Conservation (phyloP, 148 eudicot genomes). For the Heliamphora exappendiculata region DNA sequence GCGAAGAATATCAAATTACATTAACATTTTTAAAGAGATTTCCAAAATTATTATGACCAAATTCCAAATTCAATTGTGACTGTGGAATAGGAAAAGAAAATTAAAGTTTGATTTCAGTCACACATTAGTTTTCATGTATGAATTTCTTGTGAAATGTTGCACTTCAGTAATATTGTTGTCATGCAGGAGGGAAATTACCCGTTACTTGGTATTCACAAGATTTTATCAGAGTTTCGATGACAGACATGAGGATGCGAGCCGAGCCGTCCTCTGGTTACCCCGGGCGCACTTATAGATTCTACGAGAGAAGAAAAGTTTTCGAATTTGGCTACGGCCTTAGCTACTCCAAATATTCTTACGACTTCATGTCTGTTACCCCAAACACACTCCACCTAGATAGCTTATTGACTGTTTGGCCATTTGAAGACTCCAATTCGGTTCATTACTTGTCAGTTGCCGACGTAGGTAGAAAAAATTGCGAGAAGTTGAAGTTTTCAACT, state of each 20-base stretch:
- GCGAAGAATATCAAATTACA: no score
- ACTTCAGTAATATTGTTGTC: conserved; percentile 6
- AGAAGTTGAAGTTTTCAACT: conserved; percentile 33
- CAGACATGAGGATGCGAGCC: conserved; percentile 86
- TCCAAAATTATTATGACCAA: no score
- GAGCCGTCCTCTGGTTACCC: conserved; percentile 60
- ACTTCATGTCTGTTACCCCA: conserved; percentile 35
- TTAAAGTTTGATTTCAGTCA: no score
- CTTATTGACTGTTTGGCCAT: conserved; percentile 18
- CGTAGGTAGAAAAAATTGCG: conserved; percentile 36
- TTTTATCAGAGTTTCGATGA: conserved; percentile 58
- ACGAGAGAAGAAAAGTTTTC: conserved; percentile 46
- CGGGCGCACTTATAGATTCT: conserved; percentile 84
- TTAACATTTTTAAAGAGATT: no score
- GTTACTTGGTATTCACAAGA: conserved; percentile 71
- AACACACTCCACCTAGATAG: conserved; percentile 27
- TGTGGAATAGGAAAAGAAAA: no score
- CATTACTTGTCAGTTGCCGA: conserved; percentile 27
- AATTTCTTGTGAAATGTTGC: neutral
- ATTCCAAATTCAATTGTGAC: neutral
- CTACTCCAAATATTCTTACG: conserved; percentile 53
- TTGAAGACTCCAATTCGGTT: conserved; percentile 9
- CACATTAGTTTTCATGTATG: no score
- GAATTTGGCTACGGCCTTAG: conserved; percentile 69
- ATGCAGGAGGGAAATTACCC: conserved; percentile 70